These are phyloP conservation scores for Penicillium sumatraense DNA, from an alignment of 2,329 filamentous ascomycete genomes.

Conservation along the genomic window DNA sequence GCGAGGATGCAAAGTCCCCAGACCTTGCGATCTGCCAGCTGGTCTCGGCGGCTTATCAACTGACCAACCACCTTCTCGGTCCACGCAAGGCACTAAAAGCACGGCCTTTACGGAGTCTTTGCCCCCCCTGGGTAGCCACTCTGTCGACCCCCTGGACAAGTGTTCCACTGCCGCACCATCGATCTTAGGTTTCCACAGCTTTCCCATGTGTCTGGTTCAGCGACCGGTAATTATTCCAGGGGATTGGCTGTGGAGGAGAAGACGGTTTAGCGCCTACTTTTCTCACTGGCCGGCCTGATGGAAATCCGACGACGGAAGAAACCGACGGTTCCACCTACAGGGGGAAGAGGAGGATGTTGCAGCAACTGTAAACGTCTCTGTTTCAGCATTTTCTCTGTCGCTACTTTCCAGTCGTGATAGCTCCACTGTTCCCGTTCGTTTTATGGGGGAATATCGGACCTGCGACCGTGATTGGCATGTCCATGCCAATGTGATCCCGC, in stretches of 20 bases:
- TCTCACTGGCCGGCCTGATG: conserved; percentile 13
- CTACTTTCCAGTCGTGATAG: conserved; percentile 9
- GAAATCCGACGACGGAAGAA: conserved; percentile 17
- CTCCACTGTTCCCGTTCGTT: conserved; percentile 9
- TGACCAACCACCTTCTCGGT: conserved; percentile 23
- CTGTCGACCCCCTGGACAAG: conserved; percentile 12
- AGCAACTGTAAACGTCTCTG: conserved; percentile 10
- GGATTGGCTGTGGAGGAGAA: conserved; percentile 19
- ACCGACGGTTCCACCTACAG: conserved; percentile 9
- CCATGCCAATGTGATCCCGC: conserved; percentile 8
- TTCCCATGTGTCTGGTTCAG: conserved; percentile 7
- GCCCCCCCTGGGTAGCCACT: too few relatives aligned
- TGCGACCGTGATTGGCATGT: conserved; percentile 11
- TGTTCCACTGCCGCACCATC: conserved; percentile 24
- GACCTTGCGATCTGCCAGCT: conserved; percentile 17
- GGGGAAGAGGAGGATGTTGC: too few relatives aligned
- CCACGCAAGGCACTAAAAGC: conserved; percentile 19
- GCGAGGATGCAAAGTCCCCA: conserved; percentile 5
- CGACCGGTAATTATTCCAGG: conserved; percentile 5
- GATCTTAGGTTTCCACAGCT: conserved; percentile 9
- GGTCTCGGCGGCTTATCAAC: conserved; percentile 21
- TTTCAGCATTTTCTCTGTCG: conserved; percentile 14
- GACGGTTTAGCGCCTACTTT: conserved; percentile 17
- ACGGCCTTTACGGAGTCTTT: too few relatives aligned
- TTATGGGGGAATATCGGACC: neutral